Conservation (phyloP, 129 eudicot species). For the Daucus carota region DNA sequence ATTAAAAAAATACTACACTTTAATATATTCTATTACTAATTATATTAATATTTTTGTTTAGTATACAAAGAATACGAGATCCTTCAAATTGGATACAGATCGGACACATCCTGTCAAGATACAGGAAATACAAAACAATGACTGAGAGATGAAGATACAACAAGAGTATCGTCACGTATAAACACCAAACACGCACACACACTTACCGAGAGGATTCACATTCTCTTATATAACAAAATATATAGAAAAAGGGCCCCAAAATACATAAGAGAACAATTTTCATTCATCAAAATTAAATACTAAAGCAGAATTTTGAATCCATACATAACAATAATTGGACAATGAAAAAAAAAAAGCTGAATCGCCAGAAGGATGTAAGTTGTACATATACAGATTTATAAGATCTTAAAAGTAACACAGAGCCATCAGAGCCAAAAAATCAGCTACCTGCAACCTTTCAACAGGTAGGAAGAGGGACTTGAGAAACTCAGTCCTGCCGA, state of each 20-base stretch:
- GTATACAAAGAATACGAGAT: too few relatives aligned
- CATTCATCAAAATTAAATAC: neutral
- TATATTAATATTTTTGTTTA: too few relatives aligned
- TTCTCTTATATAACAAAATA: too few relatives aligned
- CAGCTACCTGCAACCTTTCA: conserved; percentile 67
- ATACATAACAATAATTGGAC: neutral
- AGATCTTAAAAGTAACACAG: neutral
- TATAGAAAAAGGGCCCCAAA: neutral
- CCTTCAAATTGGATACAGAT: too few relatives aligned
- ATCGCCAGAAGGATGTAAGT: neutral
- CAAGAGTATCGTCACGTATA: too few relatives aligned
- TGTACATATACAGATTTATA: conserved; percentile 8
- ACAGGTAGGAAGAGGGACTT: conserved; percentile 59
- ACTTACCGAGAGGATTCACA: too few relatives aligned
- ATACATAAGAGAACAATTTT: neutral
- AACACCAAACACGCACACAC: too few relatives aligned
- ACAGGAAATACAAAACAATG: too few relatives aligned
- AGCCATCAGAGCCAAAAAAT: conserved; percentile 4
- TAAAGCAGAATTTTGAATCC: neutral
- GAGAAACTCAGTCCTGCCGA: conserved; percentile 36
- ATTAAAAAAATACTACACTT: too few relatives aligned
- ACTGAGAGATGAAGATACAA: too few relatives aligned
- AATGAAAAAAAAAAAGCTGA: neutral
- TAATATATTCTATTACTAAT: too few relatives aligned
- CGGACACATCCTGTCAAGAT: too few relatives aligned